These are phyloP conservation scores for Neoconidiobolus thromboides DNA, from an alignment of 371 early-diverging fungal species.

Conservation along the genomic window DNA sequence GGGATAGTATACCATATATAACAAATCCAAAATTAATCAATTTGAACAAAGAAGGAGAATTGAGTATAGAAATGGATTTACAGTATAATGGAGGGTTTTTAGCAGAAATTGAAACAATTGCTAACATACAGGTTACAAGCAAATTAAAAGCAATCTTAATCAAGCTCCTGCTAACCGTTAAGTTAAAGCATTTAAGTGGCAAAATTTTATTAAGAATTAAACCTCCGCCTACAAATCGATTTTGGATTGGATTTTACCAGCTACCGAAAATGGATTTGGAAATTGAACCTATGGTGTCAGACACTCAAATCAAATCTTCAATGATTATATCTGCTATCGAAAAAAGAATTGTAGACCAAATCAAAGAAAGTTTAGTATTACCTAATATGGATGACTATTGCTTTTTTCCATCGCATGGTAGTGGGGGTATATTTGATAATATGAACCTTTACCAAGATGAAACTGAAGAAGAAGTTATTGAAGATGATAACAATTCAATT, in stretches of 20 bases:
- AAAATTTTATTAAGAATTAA: slow-evolving; percentile 58
- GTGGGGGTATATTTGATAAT: slow-evolving; percentile 25
- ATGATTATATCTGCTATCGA: slow-evolving; percentile 70
- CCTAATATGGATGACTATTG: slow-evolving; percentile 83
- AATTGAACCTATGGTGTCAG: slow-evolving; percentile 72
- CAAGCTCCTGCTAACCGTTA: slow-evolving; percentile 56
- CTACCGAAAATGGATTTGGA: slow-evolving; percentile 58
- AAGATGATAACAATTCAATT: too few species aligned
- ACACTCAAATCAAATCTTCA: slow-evolving; percentile 57
- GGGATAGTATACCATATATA: slow-evolving; percentile 58
- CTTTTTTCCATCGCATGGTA: slow-evolving; percentile 49
- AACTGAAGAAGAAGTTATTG: too few species aligned
- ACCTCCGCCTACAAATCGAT: slow-evolving; percentile 66
- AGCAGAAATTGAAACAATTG: slow-evolving; percentile 49
- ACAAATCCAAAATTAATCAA: slow-evolving; percentile 52
- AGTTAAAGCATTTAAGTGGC: slow-evolving; percentile 43
- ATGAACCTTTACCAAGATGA: too few species aligned
- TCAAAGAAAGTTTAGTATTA: slow-evolving; percentile 60
- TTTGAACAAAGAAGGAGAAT: slow-evolving; percentile 45
- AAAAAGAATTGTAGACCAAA: slow-evolving; percentile 56
- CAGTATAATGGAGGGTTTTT: slow-evolving; percentile 58
- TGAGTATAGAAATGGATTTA: slow-evolving; percentile 50
- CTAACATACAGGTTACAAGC: slow-evolving; percentile 22
- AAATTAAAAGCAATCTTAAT: slow-evolving; percentile 44
- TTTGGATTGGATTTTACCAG: slow-evolving; percentile 78